Percentiles rank a stretch among this genome's conserved stretches.
phyloP scores from a whole-genome alignment of 106 monocot genomes.

The Dactylorhiza incarnata region DNA sequence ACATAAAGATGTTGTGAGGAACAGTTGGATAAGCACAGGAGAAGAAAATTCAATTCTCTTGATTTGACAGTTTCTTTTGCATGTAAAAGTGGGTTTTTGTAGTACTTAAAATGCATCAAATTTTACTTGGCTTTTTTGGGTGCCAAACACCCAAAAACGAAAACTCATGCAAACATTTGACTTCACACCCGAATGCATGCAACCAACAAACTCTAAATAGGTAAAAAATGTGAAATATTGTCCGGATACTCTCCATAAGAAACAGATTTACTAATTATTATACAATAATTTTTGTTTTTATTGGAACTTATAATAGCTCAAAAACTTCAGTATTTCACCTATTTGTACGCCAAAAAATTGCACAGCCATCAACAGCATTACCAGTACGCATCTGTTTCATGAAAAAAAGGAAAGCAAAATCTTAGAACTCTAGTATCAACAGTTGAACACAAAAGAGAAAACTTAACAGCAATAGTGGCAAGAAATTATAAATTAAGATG shows the following conservation, averaged over 20 bases:
- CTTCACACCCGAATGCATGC: no score
- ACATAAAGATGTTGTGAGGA: no score
- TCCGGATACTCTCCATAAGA: background rate
- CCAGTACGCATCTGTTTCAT: constrained; percentile 92
- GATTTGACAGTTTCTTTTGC: no score
- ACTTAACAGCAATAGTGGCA: background rate
- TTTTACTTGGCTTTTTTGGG: no score
- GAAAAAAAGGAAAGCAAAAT: background rate
- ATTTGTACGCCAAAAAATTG: constrained; percentile 86
- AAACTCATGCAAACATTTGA: no score
- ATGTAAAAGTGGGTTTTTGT: no score
- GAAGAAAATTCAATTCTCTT: no score
- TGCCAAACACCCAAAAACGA: no score
- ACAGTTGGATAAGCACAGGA: no score
- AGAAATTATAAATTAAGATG: background rate
- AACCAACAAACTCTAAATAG: no score
- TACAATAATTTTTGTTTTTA: background rate
- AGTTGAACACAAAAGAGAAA: background rate
- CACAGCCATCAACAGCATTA: constrained; percentile 91
- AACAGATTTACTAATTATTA: background rate
- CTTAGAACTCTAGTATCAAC: background rate
- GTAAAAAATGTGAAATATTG: background rate
- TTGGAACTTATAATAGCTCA: background rate
- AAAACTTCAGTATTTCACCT: constrained; percentile 29
- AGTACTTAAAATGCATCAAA: no score